Evolutionary conservation across 2,329 filamentous ascomycete species (phyloP).

Genomic region (Nigrospora sphaerica): DNA sequence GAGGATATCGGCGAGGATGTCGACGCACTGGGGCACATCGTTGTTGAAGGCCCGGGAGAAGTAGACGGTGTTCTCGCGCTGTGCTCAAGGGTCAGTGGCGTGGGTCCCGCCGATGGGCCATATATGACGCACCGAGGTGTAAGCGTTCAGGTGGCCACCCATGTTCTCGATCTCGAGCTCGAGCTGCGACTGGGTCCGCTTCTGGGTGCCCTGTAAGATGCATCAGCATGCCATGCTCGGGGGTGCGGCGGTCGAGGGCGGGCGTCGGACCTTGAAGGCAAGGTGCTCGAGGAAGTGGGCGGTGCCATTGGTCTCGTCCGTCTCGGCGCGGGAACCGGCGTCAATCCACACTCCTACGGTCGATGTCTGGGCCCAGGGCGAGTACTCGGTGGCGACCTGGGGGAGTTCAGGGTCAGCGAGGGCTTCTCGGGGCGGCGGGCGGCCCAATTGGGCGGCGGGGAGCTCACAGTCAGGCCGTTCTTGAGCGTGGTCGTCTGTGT

Average conservation of each 20-base stretch:
- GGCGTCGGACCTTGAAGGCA: conserved; percentile 81
- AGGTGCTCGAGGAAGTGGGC: conserved; percentile 99
- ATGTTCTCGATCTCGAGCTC: conserved; percentile 99
- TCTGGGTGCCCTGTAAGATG: conserved; percentile 69
- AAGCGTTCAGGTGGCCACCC: conserved; percentile 98
- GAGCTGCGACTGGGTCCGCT: conserved; percentile 91
- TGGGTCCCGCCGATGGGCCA: background rate
- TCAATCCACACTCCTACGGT: conserved; percentile 99
- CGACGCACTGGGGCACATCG: conserved; percentile 91
- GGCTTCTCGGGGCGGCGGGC: conserved; percentile 3
- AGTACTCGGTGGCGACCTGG: conserved; percentile 96
- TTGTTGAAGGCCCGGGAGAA: conserved; percentile 99
- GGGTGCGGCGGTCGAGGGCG: background rate
- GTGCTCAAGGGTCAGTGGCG: conserved; percentile 9
- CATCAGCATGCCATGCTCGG: conserved; percentile 8
- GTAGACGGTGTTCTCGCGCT: conserved; percentile 99
- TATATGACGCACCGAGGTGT: conserved; percentile 76
- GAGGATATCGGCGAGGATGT: conserved; percentile 98
- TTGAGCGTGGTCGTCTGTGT: conserved; percentile 94
- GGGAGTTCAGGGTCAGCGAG: conserved; percentile 13
- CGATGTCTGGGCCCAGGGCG: conserved; percentile 95
- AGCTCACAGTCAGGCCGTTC: conserved; percentile 88
- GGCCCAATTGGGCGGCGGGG: conserved; percentile 17
- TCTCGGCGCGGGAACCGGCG: conserved; percentile 95
- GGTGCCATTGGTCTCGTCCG: conserved; percentile 96